These are phyloP conservation scores for Aureobasidium leucospermi DNA, from an alignment of 2,329 filamentous ascomycete genomes.

Conservation along the genomic window DNA sequence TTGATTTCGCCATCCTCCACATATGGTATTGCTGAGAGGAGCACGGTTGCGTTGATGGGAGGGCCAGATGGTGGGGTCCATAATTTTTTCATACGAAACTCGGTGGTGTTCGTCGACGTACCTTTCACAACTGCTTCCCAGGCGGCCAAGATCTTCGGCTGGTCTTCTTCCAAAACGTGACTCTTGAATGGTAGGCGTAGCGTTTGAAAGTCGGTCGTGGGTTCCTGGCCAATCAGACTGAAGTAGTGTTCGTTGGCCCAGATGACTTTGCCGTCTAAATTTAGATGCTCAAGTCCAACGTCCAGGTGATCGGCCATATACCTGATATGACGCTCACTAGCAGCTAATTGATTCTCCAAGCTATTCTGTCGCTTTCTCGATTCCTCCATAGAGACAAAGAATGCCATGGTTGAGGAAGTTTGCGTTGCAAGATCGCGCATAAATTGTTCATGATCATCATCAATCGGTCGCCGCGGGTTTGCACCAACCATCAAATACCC, in stretches of 20 bases:
- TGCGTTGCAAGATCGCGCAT: conserved; percentile 13
- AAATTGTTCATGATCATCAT: conserved; percentile 15
- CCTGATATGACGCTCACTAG: conserved; percentile 10
- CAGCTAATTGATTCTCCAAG: conserved; percentile 7
- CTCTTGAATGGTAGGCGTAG: conserved; percentile 37
- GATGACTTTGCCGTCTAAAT: conserved; percentile 11
- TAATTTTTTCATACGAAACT: conserved; percentile 28
- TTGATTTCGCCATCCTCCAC: conserved; percentile 5
- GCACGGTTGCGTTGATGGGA: not conserved
- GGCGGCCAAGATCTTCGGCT: conserved; percentile 27
- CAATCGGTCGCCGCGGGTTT: conserved; percentile 14
- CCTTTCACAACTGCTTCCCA: conserved; percentile 33
- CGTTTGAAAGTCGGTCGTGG: conserved; percentile 21
- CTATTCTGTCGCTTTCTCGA: not conserved
- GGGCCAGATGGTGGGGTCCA: not conserved
- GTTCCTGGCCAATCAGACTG: conserved; percentile 15
- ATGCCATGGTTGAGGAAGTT: conserved; percentile 8
- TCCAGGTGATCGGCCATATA: conserved; percentile 15
- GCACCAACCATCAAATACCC: conserved; percentile 14
- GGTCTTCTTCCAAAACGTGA: conserved; percentile 32
- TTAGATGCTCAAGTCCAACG: conserved; percentile 13
- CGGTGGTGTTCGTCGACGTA: conserved; percentile 34
- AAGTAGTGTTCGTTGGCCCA: conserved; percentile 17
- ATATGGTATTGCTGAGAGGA: conserved; percentile 9
- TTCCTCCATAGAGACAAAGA: conserved; percentile 9